phyloP scores from a whole-genome alignment of 2,329 filamentous ascomycete species.

The Pseudogymnoascus sp. region DNA sequence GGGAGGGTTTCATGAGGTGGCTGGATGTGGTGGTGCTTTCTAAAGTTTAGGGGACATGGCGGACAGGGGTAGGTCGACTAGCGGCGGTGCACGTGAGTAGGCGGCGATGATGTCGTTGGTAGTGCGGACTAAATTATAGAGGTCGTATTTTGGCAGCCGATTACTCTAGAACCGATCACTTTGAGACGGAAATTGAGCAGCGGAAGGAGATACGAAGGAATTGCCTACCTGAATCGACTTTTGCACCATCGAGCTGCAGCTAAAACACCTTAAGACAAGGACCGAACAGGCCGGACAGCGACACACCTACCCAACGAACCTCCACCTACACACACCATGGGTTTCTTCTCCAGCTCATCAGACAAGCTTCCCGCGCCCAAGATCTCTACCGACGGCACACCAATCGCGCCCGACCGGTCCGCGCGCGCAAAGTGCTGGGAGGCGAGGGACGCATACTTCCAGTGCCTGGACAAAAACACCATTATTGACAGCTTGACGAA shows the following conservation, averaged over 20 bases:
- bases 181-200: neutral
- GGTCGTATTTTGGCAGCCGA: neutral
- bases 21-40: neutral
- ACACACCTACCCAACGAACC: neutral
- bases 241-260: neutral
- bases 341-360: slow-evolving; percentile 35
- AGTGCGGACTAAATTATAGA: neutral
- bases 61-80: slow-evolving; percentile 6
- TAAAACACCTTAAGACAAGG: neutral
- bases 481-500: slow-evolving; percentile 68
- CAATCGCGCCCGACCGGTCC: slow-evolving; percentile 73
- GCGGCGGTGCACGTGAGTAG: neutral
- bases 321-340: slow-evolving; percentile 36
- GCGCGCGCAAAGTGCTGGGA: slow-evolving; percentile 85
- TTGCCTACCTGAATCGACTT: too few relatives aligned
- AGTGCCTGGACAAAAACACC: slow-evolving; percentile 71
- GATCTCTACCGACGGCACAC: slow-evolving; percentile 48
- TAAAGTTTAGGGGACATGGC: neutral
- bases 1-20: neutral
- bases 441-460: slow-evolving; percentile 78
- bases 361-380: slow-evolving; percentile 34
- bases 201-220: neutral
- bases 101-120: neutral
- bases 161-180: neutral
- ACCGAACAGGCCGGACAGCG: neutral